phyloP scores from a whole-genome alignment of 225 moss, liverwort and hornwort genomes.

The Physcomitrium patens region DNA sequence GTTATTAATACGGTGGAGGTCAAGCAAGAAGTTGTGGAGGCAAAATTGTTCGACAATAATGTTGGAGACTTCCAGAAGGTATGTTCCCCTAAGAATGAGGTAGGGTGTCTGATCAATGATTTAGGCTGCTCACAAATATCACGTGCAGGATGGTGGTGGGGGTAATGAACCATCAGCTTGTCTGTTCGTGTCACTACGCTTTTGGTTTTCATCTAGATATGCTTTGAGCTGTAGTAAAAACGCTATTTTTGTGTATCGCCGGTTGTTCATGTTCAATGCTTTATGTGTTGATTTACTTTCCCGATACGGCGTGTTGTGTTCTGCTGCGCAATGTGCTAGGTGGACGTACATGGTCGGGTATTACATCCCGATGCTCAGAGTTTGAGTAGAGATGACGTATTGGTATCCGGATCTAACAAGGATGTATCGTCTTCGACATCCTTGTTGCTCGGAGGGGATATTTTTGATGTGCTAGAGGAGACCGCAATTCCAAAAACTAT shows the following conservation, averaged over 20 bases:
- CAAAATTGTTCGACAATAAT: slow-evolving; percentile 23
- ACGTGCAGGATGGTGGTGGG: background rate
- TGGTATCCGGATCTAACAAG: slow-evolving; percentile 30
- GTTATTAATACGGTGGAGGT: slow-evolving; percentile 45
- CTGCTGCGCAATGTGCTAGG: slow-evolving; percentile 34
- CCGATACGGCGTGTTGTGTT: slow-evolving; percentile 23
- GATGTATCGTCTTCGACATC: slow-evolving; percentile 36
- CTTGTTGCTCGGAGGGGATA: slow-evolving; percentile 53
- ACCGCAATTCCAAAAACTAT: slow-evolving; percentile 12
- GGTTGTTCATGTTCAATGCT: too few species aligned
- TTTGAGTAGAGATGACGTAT: slow-evolving; percentile 50
- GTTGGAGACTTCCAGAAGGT: slow-evolving; percentile 33
- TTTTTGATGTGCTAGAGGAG: background rate
- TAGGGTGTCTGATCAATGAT: too few species aligned
- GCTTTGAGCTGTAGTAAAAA: too few species aligned
- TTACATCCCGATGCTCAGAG: slow-evolving; percentile 17
- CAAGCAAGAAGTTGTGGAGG: slow-evolving; percentile 51
- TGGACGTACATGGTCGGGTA: slow-evolving; percentile 31
- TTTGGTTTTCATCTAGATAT: background rate
- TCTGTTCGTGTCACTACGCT: background rate
- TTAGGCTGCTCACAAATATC: background rate
- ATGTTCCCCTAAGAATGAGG: slow-evolving; percentile 7
- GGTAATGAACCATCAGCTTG: background rate
- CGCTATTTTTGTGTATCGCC: too few species aligned
- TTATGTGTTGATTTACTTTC: too few species aligned